Evolutionary conservation across 2,329 filamentous ascomycete genomes (phyloP).

Genomic region (Apiospora aurea): DNA sequence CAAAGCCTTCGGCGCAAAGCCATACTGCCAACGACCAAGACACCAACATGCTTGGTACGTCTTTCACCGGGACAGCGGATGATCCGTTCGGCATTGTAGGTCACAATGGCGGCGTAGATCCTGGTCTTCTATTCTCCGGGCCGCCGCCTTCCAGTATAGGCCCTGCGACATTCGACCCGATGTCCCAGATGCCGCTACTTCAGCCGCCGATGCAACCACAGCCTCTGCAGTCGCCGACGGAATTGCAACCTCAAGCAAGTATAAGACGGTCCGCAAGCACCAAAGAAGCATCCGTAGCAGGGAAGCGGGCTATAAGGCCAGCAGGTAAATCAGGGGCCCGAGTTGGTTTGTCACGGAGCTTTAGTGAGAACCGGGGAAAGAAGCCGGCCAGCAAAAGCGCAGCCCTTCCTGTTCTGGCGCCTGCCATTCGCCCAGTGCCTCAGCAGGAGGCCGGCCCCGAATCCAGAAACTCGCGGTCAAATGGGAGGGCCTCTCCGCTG

Average conservation of each 20-base stretch:
- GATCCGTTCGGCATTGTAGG: conserved; percentile 59
- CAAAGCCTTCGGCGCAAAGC: conserved; percentile 53
- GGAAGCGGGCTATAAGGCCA: conserved; percentile 50
- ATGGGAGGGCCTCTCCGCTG: conserved; percentile 60
- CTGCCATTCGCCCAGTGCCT: conserved; percentile 49
- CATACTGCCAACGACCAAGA: conserved; percentile 48
- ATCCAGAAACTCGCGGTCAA: conserved; percentile 44
- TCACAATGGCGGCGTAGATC: conserved; percentile 61
- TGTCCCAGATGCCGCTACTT: conserved; percentile 36
- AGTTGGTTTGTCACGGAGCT: conserved; percentile 60
- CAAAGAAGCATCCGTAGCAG: conserved; percentile 51
- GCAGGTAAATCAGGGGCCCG: conserved; percentile 55
- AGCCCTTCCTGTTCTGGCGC: conserved; percentile 54
- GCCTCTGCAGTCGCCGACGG: conserved; percentile 36
- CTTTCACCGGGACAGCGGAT: conserved; percentile 54
- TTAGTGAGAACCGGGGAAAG: conserved; percentile 60
- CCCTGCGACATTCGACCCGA: conserved; percentile 43
- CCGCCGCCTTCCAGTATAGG: conserved; percentile 57
- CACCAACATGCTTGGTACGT: conserved; percentile 47
- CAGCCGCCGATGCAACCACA: conserved; percentile 37
- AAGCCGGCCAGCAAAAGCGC: conserved; percentile 49
- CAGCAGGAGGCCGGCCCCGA: conserved; percentile 42
- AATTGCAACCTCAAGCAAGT: conserved; percentile 41
- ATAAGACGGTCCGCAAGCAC: conserved; percentile 55
- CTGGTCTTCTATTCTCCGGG: conserved; percentile 63